Evolutionary conservation across 257 asterid genomes (phyloP).

Genomic region (Ajuga chamaepitys): DNA sequence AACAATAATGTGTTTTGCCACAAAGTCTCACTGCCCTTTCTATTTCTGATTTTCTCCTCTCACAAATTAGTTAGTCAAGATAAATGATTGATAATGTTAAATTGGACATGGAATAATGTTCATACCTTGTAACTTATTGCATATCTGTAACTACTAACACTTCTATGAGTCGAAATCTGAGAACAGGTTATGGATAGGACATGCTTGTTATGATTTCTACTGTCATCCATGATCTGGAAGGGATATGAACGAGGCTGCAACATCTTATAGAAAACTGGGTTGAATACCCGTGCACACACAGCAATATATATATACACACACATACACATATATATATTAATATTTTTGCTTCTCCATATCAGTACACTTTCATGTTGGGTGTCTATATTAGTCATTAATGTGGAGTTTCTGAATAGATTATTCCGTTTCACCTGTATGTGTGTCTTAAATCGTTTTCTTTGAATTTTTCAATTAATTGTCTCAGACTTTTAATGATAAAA

Average conservation of each 20-base stretch:
- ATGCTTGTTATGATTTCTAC: too few relatives aligned
- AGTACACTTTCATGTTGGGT: not conserved
- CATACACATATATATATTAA: too few relatives aligned
- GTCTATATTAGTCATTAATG: not conserved
- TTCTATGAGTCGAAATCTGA: not conserved
- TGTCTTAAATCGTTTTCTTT: too few relatives aligned
- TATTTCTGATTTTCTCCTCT: not conserved
- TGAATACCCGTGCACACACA: too few relatives aligned
- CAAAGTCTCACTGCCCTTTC: not conserved
- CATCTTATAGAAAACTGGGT: too few relatives aligned
- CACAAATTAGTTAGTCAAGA: not conserved
- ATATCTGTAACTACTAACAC: too few relatives aligned
- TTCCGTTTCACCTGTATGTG: not conserved
- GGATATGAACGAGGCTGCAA: too few relatives aligned
- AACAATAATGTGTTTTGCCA: not conserved
- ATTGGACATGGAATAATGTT: not conserved
- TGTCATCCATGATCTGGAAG: too few relatives aligned
- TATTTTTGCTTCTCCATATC: too few relatives aligned
- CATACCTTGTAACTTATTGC: not conserved
- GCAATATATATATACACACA: too few relatives aligned
- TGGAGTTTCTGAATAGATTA: not conserved
- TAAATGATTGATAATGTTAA: not conserved
- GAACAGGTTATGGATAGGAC: not conserved
- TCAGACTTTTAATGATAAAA: conserved; percentile 1
- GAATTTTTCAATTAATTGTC: not conserved